phyloP scores from a whole-genome alignment of 2,329 filamentous ascomycete genomes.

The Hypocreales sp. region DNA sequence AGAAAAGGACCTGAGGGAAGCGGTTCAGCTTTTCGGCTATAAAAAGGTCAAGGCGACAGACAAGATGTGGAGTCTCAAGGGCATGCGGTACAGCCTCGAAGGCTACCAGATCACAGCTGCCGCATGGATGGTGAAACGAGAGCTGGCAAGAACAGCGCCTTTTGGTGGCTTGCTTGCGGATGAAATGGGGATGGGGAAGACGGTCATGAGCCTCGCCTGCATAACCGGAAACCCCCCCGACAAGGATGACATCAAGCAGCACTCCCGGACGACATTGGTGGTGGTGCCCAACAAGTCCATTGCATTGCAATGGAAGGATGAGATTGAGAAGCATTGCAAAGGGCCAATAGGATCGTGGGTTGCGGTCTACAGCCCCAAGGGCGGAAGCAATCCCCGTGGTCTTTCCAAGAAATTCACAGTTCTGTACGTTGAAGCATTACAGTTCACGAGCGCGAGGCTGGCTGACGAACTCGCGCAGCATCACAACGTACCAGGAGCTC shows the following conservation, averaged over 20 bases:
- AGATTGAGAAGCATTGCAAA: constrained; percentile 12
- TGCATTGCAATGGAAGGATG: constrained; percentile 12
- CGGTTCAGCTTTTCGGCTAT: constrained; percentile 6
- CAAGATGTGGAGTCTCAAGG: constrained; percentile 5
- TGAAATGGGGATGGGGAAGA: constrained; percentile 52
- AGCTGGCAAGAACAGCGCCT: constrained; percentile 20
- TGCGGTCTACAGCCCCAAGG: constrained; percentile 4
- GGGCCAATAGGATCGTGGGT: background rate
- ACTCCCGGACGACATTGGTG: constrained; percentile 19
- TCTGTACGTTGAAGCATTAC: background rate
- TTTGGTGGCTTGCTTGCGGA: constrained; percentile 48
- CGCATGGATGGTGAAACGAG: constrained; percentile 37
- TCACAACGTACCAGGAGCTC: constrained; percentile 15
- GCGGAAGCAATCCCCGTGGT: background rate
- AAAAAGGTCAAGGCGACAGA: constrained; percentile 3
- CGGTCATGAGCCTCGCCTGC: constrained; percentile 61
- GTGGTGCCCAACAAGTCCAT: constrained; percentile 12
- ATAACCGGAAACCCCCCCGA: constrained; percentile 42
- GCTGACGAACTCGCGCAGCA: too few species aligned
- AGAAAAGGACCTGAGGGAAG: constrained; percentile 5
- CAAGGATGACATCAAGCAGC: constrained; percentile 17
- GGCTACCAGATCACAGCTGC: constrained; percentile 34
- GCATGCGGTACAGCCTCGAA: constrained; percentile 17
- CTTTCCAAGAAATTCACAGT: background rate
- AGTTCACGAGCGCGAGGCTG: background rate